These are phyloP conservation scores for Aspergillus pseudotamarii DNA, from an alignment of 2,329 filamentous ascomycete genomes.

Conservation along the genomic window DNA sequence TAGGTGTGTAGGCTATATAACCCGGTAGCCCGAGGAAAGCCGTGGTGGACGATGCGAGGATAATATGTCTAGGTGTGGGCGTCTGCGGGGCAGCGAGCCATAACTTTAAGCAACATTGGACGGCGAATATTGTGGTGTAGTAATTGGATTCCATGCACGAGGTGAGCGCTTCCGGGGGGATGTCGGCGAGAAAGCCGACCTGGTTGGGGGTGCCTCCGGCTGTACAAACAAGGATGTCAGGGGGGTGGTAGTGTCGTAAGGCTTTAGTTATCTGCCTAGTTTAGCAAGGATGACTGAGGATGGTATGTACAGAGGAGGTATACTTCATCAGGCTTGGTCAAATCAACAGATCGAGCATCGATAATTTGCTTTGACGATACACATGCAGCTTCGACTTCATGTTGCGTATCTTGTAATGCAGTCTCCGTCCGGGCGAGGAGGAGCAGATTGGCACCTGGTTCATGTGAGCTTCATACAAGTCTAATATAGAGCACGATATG, in stretches of 20 bases:
- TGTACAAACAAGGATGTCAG: slow-evolving; percentile 20
- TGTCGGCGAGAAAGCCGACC: slow-evolving; percentile 23
- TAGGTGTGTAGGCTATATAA: slow-evolving; percentile 17
- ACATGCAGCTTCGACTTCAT: slow-evolving; percentile 6
- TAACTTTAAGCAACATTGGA: slow-evolving; percentile 9
- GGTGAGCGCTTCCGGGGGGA: slow-evolving; percentile 13
- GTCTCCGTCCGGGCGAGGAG: slow-evolving; percentile 3
- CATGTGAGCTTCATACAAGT: neutral
- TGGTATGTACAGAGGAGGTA: neutral
- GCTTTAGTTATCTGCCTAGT: neutral
- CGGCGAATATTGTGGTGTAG: slow-evolving; percentile 11
- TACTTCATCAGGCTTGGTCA: slow-evolving; percentile 8
- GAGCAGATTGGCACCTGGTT: slow-evolving; percentile 10
- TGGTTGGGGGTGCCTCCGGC: slow-evolving; percentile 21
- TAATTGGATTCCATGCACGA: slow-evolving; percentile 19
- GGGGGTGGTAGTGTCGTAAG: slow-evolving; percentile 7
- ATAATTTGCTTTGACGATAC: slow-evolving; percentile 7
- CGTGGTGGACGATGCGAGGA: slow-evolving; percentile 15
- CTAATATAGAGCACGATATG: neutral
- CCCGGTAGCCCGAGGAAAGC: slow-evolving; percentile 16
- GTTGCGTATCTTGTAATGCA: slow-evolving; percentile 1
- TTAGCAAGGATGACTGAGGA: neutral
- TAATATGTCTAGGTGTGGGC: slow-evolving; percentile 4
- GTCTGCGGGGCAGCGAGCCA: slow-evolving; percentile 6
- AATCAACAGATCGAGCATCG: slow-evolving; percentile 5